phyloP scores from a whole-genome alignment of 805 yeast genomes.

The Blastobotrys mokoenaii region DNA sequence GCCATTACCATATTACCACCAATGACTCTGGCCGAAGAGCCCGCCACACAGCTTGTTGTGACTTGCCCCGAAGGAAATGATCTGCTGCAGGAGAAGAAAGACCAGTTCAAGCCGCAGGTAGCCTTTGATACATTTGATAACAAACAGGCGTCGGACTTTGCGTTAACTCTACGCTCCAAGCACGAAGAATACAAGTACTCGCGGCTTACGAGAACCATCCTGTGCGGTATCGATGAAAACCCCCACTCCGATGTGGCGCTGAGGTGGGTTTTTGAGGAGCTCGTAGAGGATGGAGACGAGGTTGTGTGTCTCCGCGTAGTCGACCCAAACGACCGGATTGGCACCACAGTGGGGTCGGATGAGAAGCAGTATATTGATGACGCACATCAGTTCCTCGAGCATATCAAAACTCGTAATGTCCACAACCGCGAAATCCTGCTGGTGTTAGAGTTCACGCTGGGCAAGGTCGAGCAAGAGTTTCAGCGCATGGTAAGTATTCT shows the following conservation, averaged over 20 bases:
- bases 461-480: slow-evolving; percentile 35
- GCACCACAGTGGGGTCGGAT: slow-evolving; percentile 2
- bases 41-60: too few relatives aligned
- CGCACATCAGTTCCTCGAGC: slow-evolving; percentile 29
- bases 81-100: not conserved
- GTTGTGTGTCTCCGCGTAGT: slow-evolving; percentile 38
- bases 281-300: slow-evolving; percentile 39
- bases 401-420: slow-evolving; percentile 28
- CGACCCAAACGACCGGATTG: slow-evolving; percentile 25
- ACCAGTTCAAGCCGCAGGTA: slow-evolving; percentile 26
- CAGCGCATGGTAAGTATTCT: slow-evolving; percentile 23
- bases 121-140: slow-evolving; percentile 38
- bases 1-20: too few relatives aligned
- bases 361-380: slow-evolving; percentile 27
- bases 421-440: slow-evolving; percentile 31
- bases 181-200: slow-evolving; percentile 31
- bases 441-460: slow-evolving; percentile 37
- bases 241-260: slow-evolving; percentile 36
- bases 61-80: not conserved
- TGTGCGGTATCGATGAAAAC: slow-evolving; percentile 38
- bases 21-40: too few relatives aligned
- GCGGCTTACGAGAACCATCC: slow-evolving; percentile 34
- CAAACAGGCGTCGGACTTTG: slow-evolving; percentile 27
- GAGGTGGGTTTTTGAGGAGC: slow-evolving; percentile 38
- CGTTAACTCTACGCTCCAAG: slow-evolving; percentile 33